Evolutionary conservation across 805 yeast genomes (phyloP).

Genomic region (Cyberlindnera mycetangii): DNA sequence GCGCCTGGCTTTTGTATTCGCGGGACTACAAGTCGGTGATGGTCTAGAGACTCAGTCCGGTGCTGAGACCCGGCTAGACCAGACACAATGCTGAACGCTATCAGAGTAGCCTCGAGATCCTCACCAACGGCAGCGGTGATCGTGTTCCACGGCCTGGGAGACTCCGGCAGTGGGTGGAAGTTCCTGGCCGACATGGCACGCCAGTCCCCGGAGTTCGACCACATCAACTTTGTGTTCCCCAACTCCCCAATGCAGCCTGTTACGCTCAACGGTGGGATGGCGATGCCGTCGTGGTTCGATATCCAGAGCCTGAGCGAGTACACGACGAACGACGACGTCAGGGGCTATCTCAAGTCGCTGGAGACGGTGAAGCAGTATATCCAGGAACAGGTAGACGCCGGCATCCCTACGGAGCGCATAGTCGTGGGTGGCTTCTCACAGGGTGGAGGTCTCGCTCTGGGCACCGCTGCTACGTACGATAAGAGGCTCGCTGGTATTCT

Average conservation of each 20-base stretch:
- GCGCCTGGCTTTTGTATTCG: neutral
- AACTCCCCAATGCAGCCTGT: constrained; percentile 78
- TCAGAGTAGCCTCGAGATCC: constrained; percentile 31
- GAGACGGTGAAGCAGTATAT: constrained; percentile 44
- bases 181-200: constrained; percentile 69
- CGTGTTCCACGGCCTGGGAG: constrained; percentile 89
- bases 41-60: neutral
- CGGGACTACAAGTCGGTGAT: neutral
- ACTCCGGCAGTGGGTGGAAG: constrained; percentile 85
- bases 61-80: neutral
- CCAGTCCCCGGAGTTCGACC: constrained; percentile 42
- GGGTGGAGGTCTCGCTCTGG: constrained; percentile 81
- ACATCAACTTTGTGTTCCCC: constrained; percentile 80
- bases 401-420: constrained; percentile 62
- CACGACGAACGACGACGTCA: constrained; percentile 43
- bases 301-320: constrained; percentile 51
- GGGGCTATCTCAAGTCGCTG: constrained; percentile 52
- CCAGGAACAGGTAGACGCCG: constrained; percentile 46
- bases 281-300: constrained; percentile 89
- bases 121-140: constrained; percentile 63
- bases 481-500: constrained; percentile 75
- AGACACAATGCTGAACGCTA: constrained; percentile 26
- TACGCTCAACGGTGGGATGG: constrained; percentile 60
- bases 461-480: constrained; percentile 50
- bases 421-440: constrained; percentile 96